phyloP scores from a whole-genome alignment of 306 rosid genomes.

The Astragalus glycyphyllos region DNA sequence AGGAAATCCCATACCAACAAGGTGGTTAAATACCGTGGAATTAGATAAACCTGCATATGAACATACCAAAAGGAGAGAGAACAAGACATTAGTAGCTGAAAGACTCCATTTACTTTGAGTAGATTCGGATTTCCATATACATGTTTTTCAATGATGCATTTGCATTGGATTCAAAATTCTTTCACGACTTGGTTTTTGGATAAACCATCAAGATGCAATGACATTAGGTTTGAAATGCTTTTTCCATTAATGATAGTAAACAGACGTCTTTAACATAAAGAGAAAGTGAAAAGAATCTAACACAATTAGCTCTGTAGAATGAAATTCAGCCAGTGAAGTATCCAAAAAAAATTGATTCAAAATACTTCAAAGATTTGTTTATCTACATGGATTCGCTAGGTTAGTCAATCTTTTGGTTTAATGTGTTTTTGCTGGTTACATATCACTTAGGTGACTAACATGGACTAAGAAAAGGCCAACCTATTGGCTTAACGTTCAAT shows the following conservation, averaged over 20 bases:
- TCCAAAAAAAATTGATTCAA: too few relatives aligned
- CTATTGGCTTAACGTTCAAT: too few relatives aligned
- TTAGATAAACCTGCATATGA: conserved; percentile 67
- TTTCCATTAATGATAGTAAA: conserved; percentile 8
- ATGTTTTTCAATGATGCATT: conserved; percentile 11
- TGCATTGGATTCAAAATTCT: conserved; percentile 14
- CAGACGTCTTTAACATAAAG: not conserved
- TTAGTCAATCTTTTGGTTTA: conserved; percentile 2
- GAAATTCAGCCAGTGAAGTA: too few relatives aligned
- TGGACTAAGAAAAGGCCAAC: not conserved
- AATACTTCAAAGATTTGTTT: too few relatives aligned
- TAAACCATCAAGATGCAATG: conserved; percentile 12
- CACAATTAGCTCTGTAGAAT: conserved; percentile 5
- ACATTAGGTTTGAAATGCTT: not conserved
- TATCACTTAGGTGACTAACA: not conserved
- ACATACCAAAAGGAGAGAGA: conserved; percentile 59
- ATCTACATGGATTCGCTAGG: too few relatives aligned
- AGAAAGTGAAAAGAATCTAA: conserved; percentile 5
- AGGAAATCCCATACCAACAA: conserved; percentile 84
- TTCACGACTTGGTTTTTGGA: not conserved
- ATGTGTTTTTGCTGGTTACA: conserved; percentile 19
- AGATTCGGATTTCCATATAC: conserved; percentile 10
- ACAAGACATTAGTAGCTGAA: conserved; percentile 38
- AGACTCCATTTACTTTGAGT: not conserved
- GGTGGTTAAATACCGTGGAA: conserved; percentile 66